These are phyloP conservation scores for Silene uniflora DNA, from an alignment of 148 eudicot species.

Conservation along the genomic window DNA sequence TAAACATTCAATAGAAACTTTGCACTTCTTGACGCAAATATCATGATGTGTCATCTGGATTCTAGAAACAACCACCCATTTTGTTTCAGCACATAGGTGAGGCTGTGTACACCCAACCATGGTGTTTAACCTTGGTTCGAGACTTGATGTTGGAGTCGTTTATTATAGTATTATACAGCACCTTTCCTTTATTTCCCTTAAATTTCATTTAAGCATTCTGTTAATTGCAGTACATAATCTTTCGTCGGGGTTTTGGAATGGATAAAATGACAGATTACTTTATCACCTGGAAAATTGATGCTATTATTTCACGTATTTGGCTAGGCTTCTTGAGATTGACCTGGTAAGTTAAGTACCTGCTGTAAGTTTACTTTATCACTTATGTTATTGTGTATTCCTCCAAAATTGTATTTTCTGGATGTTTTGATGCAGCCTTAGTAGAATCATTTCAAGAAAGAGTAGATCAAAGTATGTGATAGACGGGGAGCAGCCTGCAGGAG, in stretches of 20 bases:
- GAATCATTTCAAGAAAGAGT: slow-evolving; percentile 26
- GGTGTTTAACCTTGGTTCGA: too few relatives aligned
- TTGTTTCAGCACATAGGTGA: too few relatives aligned
- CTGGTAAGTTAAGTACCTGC: slow-evolving; percentile 24
- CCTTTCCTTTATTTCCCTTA: too few relatives aligned
- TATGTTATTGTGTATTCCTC: not conserved
- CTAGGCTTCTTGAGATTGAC: slow-evolving; percentile 33
- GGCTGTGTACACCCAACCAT: too few relatives aligned
- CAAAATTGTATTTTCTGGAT: not conserved
- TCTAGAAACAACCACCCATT: too few relatives aligned
- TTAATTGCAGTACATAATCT: slow-evolving; percentile 33
- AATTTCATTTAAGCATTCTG: not conserved
- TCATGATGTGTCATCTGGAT: too few relatives aligned
- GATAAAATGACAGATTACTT: slow-evolving; percentile 37
- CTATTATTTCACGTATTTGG: slow-evolving; percentile 31
- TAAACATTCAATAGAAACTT: too few relatives aligned
- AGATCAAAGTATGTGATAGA: slow-evolving; percentile 16
- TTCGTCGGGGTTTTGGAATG: slow-evolving; percentile 38
- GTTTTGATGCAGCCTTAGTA: slow-evolving; percentile 27
- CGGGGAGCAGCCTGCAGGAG: slow-evolving; percentile 22
- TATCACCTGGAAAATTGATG: slow-evolving; percentile 29
- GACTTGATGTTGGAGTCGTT: not conserved
- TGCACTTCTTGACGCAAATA: too few relatives aligned
- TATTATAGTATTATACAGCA: not conserved
- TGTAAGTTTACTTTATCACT: not conserved